Evolutionary conservation across 805 yeast species (phyloP).

Genomic region (Candida succiphila): DNA sequence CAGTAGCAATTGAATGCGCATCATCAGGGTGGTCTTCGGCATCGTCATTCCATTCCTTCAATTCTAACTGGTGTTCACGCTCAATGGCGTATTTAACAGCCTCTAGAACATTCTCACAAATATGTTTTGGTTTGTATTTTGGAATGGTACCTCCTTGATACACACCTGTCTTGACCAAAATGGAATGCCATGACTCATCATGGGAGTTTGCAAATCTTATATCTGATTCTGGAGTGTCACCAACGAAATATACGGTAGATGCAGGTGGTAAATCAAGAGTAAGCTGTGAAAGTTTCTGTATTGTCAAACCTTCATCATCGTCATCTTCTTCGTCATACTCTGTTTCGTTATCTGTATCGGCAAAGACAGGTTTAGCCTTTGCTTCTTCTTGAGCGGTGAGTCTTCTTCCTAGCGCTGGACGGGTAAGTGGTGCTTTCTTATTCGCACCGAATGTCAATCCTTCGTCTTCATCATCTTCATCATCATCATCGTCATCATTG

Average conservation of each 20-base stretch:
- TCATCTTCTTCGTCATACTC: constrained; percentile 13
- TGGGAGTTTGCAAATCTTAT: constrained; percentile 82
- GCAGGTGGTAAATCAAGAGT: constrained; percentile 66
- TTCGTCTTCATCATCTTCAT: constrained; percentile 16
- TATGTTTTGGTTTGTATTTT: constrained; percentile 67
- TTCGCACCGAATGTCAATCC: constrained; percentile 9
- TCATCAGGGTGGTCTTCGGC: constrained; percentile 16
- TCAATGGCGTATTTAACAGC: constrained; percentile 80
- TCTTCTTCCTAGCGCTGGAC: constrained; percentile 3
- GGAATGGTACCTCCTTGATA: constrained; percentile 75
- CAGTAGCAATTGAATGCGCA: no score
- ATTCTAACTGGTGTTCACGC: constrained; percentile 64
- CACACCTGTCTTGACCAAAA: constrained; percentile 80
- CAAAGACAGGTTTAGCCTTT: constrained; percentile 11
- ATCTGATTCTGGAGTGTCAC: constrained; percentile 86
- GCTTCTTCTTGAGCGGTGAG: constrained; percentile 4
- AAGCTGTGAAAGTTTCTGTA: constrained; percentile 33
- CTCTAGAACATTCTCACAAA: constrained; percentile 65
- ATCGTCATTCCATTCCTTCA: constrained; percentile 58
- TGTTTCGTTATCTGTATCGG: constrained; percentile 22
- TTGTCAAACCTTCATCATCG: constrained; percentile 31
- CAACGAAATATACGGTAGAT: constrained; percentile 79
- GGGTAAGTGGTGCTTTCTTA: constrained; percentile 1
- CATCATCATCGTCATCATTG: constrained; percentile 6
- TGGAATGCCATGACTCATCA: constrained; percentile 78